These are phyloP conservation scores for Globisporangium camurandrum DNA, from an alignment of 352 stramenopile genomes.

Conservation along the genomic window DNA sequence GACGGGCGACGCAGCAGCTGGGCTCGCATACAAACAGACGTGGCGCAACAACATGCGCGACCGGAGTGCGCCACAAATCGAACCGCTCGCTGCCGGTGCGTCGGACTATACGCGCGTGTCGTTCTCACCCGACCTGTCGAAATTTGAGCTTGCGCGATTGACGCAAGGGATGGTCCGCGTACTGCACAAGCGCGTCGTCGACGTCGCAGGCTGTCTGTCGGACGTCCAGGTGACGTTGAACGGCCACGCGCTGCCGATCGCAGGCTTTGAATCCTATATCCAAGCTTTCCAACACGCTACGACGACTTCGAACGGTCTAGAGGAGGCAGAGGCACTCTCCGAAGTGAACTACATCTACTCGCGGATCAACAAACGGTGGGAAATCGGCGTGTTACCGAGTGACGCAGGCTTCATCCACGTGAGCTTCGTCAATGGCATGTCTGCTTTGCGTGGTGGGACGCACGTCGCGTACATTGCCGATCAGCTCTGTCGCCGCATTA, in stretches of 20 bases:
- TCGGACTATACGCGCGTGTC: slow-evolving; percentile 97
- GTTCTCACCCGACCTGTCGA: slow-evolving; percentile 94
- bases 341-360: slow-evolving; percentile 86
- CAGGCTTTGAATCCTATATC: slow-evolving; percentile 97
- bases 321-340: neutral
- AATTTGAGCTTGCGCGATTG: slow-evolving; percentile 95
- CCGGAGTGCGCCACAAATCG: slow-evolving; percentile 80
- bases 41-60: slow-evolving; percentile 97
- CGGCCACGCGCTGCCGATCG: slow-evolving; percentile 75
- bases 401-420: slow-evolving; percentile 95
- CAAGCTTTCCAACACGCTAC: slow-evolving; percentile 77
- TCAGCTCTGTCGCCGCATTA: slow-evolving; percentile 81
- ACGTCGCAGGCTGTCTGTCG: slow-evolving; percentile 96
- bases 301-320: slow-evolving; percentile 11
- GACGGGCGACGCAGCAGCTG: slow-evolving; percentile 89
- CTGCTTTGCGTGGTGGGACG: slow-evolving; percentile 93
- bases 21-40: slow-evolving; percentile 83
- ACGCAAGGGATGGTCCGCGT: slow-evolving; percentile 92
- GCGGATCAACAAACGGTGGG: slow-evolving; percentile 92
- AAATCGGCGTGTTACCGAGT: slow-evolving; percentile 89
- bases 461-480: slow-evolving; percentile 92
- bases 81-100: slow-evolving; percentile 62
- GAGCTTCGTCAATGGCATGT: slow-evolving; percentile 99
- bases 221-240: slow-evolving; percentile 93
- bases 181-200: slow-evolving; percentile 96